A percentile compares a stretch with the other conserved stretches of the same genome.
phyloP scores from a whole-genome alignment of 495 filamentous ascomycete species.

The Aspergillus cristatus region DNA sequence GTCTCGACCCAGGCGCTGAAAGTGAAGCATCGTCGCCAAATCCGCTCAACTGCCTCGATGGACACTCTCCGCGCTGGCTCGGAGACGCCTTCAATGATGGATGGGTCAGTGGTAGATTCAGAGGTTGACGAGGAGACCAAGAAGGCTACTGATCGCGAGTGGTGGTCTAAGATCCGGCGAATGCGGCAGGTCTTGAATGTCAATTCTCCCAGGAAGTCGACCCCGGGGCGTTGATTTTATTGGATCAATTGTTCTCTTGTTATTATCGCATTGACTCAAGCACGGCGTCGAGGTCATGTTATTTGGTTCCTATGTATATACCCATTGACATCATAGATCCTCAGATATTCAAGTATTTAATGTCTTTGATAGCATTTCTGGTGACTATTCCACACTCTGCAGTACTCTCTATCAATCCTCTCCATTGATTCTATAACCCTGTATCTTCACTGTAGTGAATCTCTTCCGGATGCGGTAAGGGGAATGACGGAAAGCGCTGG shows the following conservation, averaged over 20 bases:
- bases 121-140: constrained; percentile 26
- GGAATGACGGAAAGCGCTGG: not conserved
- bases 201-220: constrained; percentile 26
- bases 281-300: constrained; percentile 6
- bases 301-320: not conserved
- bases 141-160: constrained; percentile 38
- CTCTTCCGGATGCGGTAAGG: not conserved
- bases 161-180: constrained; percentile 43
- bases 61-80: constrained; percentile 16
- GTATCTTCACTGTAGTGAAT: too few relatives aligned
- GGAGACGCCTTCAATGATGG: constrained; percentile 12
- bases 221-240: constrained; percentile 6
- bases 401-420: too few relatives aligned
- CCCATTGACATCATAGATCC: not conserved
- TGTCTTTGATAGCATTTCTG: too few relatives aligned
- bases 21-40: constrained; percentile 29
- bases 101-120: constrained; percentile 10
- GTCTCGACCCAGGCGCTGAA: constrained; percentile 30
- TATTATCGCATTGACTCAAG: constrained; percentile 9
- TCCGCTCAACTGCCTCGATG: constrained; percentile 20
- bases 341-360: too few relatives aligned
- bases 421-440: too few relatives aligned
- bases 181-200: constrained; percentile 39
- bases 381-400: too few relatives aligned
- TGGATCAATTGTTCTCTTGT: constrained; percentile 10